phyloP scores from a whole-genome alignment of 306 rosid species.

The Prunus davidiana region DNA sequence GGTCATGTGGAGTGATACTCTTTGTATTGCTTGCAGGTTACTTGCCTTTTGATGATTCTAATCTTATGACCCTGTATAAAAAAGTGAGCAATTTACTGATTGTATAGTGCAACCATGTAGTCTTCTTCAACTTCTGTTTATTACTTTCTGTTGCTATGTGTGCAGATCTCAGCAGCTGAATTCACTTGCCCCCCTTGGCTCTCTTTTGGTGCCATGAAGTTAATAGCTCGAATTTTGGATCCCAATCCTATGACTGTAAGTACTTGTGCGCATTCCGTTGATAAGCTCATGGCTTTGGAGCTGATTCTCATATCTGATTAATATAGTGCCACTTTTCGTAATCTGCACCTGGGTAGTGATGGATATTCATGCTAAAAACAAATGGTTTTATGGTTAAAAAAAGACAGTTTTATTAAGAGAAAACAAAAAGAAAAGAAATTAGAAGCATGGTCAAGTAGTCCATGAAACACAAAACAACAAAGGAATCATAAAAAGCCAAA shows the following conservation, averaged over 20 bases:
- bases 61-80: slow-evolving; percentile 81
- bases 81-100: slow-evolving; percentile 53
- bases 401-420: too few species aligned
- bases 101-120: slow-evolving; percentile 8
- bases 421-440: too few species aligned
- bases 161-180: slow-evolving; percentile 89
- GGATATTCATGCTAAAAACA: neutral
- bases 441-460: too few species aligned
- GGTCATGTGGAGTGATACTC: slow-evolving; percentile 99
- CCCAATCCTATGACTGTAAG: slow-evolving; percentile 92
- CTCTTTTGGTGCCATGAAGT: slow-evolving; percentile 85
- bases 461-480: too few species aligned
- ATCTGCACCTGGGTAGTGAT: neutral
- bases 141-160: slow-evolving; percentile 34
- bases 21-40: slow-evolving; percentile 98
- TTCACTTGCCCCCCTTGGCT: slow-evolving; percentile 97
- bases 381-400: neutral
- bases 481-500: too few species aligned
- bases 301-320: slow-evolving; percentile 5
- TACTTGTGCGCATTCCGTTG: neutral
- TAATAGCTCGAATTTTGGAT: slow-evolving; percentile 84
- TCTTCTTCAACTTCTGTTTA: slow-evolving; percentile 15
- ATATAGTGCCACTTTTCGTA: neutral
- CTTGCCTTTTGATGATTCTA: slow-evolving; percentile 95
- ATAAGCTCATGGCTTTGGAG: neutral